These are phyloP conservation scores for Miscanthus sacchariflorus DNA, from an alignment of 202 grass and related monocot species.

Conservation along the genomic window DNA sequence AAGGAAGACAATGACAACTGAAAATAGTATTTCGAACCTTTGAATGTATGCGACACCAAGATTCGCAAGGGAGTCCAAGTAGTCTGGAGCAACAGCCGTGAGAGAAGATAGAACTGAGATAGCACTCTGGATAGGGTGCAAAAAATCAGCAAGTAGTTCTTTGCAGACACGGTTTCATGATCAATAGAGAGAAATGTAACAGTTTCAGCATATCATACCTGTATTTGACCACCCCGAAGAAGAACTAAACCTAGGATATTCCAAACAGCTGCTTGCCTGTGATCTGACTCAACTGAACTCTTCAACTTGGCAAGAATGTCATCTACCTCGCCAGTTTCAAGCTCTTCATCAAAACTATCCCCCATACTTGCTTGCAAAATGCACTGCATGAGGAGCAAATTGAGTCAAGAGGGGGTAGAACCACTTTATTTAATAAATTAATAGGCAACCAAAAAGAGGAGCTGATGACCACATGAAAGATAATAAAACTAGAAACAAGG, in stretches of 20 bases:
- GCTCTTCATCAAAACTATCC: constrained; percentile 90
- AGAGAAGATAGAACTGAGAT: constrained; percentile 95
- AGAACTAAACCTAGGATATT: constrained; percentile 94
- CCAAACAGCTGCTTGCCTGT: constrained; percentile 97
- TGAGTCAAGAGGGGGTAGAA: neutral
- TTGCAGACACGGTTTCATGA: constrained; percentile 17
- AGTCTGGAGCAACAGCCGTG: constrained; percentile 76
- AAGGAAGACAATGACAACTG: constrained; percentile 34
- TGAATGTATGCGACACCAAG: constrained; percentile 91
- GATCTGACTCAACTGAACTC: constrained; percentile 85
- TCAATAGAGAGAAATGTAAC: constrained; percentile 23
- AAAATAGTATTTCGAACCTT: constrained; percentile 63
- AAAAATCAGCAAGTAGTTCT: constrained; percentile 46
- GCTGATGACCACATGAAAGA: neutral
- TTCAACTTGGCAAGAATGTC: constrained; percentile 92
- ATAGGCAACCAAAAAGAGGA: neutral
- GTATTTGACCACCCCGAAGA: constrained; percentile 80
- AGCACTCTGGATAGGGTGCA: constrained; percentile 70
- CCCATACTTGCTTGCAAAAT: constrained; percentile 91
- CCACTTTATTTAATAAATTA: constrained; percentile 21
- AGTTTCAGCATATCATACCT: constrained; percentile 56
- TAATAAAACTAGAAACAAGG: constrained; percentile 9
- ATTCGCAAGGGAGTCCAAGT: constrained; percentile 90
- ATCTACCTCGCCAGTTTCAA: constrained; percentile 77
- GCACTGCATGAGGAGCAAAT: constrained; percentile 65